Evolutionary conservation across 1,284 basidiomycete species (phyloP).

Genomic region (Ustilago loliicola): DNA sequence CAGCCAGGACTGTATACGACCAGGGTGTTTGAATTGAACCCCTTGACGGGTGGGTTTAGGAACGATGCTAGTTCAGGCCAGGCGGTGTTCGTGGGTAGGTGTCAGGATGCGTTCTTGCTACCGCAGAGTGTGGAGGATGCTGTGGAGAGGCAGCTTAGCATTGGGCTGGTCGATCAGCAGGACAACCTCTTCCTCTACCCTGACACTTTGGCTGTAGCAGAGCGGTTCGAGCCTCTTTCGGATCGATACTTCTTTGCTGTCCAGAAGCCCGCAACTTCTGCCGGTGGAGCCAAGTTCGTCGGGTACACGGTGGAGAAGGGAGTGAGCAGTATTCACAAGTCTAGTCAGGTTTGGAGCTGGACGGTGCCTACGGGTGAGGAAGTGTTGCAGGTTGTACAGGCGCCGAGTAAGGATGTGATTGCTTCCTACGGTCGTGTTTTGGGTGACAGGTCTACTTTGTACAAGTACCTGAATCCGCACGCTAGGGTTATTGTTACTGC

Average conservation of each 20-base stretch:
- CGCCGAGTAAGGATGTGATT: constrained; percentile 25
- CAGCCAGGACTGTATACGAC: constrained; percentile 49
- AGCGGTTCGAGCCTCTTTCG: constrained; percentile 44
- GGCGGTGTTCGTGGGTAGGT: constrained; percentile 49
- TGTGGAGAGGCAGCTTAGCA: constrained; percentile 71
- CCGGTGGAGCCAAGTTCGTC: constrained; percentile 26
- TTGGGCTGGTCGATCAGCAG: constrained; percentile 77
- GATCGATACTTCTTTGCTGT: constrained; percentile 46
- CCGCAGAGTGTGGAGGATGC: constrained; percentile 47
- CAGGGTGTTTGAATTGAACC: constrained; percentile 66
- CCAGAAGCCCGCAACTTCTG: constrained; percentile 13
- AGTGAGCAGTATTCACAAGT: constrained; percentile 37
- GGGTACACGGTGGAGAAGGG: constrained; percentile 48
- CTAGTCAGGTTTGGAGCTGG: constrained; percentile 56
- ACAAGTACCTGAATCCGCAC: constrained; percentile 94
- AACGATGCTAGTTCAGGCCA: constrained; percentile 47
- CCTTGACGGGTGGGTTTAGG: constrained; percentile 63
- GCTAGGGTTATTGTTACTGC: constrained; percentile 76
- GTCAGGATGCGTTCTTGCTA: constrained; percentile 59
- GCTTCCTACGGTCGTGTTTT: constrained; percentile 78
- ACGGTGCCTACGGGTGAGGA: constrained; percentile 48
- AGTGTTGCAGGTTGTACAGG: constrained; percentile 45
- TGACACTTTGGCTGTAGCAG: constrained; percentile 45
- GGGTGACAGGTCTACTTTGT: constrained; percentile 87
- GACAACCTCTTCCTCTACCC: constrained; percentile 69